phyloP scores from a whole-genome alignment of 352 stramenopile genomes.

The Globisporangium rhizosaccharum region DNA sequence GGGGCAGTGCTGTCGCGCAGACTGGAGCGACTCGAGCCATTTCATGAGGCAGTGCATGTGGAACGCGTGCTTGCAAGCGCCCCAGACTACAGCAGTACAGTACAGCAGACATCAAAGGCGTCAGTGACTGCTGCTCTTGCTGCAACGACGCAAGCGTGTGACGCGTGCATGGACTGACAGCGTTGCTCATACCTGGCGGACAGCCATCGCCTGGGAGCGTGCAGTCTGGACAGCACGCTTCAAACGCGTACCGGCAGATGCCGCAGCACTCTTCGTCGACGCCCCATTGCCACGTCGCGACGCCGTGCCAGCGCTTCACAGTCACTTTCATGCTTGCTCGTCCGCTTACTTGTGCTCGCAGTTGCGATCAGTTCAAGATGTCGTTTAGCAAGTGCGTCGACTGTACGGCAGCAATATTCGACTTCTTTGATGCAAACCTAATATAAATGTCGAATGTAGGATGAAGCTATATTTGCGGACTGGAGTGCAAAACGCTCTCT shows the following conservation, averaged over 20 bases:
- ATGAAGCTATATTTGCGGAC: too few species aligned
- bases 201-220: slow-evolving; percentile 75
- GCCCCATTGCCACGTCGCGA: slow-evolving; percentile 89
- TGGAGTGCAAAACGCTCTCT: too few species aligned
- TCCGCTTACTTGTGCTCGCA: not conserved
- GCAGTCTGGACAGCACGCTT: slow-evolving; percentile 79
- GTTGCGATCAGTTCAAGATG: too few species aligned
- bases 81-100: slow-evolving; percentile 51
- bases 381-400: too few species aligned
- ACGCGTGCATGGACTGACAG: not conserved
- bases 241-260: slow-evolving; percentile 83
- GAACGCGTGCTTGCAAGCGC: slow-evolving; percentile 87
- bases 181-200: slow-evolving; percentile 46
- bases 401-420: too few species aligned
- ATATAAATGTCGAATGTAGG: too few species aligned
- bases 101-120: not conserved
- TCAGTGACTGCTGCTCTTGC: not conserved
- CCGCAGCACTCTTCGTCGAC: slow-evolving; percentile 90
- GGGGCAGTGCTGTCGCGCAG: slow-evolving; percentile 77
- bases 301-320: slow-evolving; percentile 85
- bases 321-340: slow-evolving; percentile 57
- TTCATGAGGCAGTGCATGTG: slow-evolving; percentile 94
- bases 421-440: too few species aligned
- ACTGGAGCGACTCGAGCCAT: slow-evolving; percentile 85
- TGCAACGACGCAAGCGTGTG: not conserved